These are phyloP conservation scores for Oryza brachyantha DNA, from an alignment of 176 grass and related monocot species.

Conservation along the genomic window DNA sequence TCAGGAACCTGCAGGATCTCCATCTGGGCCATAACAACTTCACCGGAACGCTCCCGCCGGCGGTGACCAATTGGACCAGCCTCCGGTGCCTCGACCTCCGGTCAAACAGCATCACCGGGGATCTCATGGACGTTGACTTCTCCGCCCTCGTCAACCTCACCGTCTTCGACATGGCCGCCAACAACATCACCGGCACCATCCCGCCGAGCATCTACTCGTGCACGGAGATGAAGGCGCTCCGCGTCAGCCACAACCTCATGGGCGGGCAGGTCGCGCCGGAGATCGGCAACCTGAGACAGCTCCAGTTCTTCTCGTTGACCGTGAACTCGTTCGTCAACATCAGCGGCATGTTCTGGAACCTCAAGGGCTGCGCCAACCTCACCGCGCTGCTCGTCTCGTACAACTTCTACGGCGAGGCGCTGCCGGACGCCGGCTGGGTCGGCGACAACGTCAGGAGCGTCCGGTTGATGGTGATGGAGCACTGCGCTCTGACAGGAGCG, in stretches of 20 bases:
- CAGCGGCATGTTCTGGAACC: conserved; percentile 48
- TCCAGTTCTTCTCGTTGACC: conserved; percentile 43
- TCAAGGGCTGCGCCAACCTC: conserved; percentile 24
- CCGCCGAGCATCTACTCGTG: conserved; percentile 46
- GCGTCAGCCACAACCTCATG: conserved; percentile 32
- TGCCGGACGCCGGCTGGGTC: conserved; percentile 46
- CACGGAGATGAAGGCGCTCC: conserved; percentile 34
- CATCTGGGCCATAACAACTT: conserved; percentile 26
- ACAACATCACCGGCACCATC: conserved; percentile 48
- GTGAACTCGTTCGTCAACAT: conserved; percentile 37
- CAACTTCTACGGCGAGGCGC: conserved; percentile 50
- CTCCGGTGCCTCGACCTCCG: conserved; percentile 36
- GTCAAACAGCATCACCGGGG: conserved; percentile 40
- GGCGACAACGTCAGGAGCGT: conserved; percentile 26
- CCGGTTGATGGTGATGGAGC: conserved; percentile 33
- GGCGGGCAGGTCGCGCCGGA: conserved; percentile 15
- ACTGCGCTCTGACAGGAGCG: conserved; percentile 24
- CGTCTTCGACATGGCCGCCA: conserved; percentile 37
- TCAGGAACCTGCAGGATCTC: conserved; percentile 34
- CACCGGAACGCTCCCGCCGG: conserved; percentile 35
- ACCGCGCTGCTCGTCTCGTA: conserved; percentile 35
- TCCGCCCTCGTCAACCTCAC: conserved; percentile 44
- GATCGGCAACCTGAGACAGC: conserved; percentile 22
- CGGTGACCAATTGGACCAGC: conserved; percentile 37
- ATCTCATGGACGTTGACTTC: conserved; percentile 34